Conservation (phyloP, 2,329 filamentous ascomycete genomes). For the Fusarium marasasianum region DNA sequence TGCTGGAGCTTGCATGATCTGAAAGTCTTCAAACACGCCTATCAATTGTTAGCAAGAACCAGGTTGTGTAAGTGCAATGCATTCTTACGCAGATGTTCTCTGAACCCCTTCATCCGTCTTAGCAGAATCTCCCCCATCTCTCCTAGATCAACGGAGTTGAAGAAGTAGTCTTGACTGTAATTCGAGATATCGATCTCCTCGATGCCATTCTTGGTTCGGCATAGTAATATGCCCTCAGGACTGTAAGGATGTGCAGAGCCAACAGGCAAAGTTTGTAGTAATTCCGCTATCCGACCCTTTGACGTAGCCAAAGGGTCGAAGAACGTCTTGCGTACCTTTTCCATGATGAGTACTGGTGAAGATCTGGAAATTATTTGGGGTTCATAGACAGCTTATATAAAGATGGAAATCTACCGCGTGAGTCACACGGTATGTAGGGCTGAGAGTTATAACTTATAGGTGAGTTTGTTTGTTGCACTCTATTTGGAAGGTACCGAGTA, state of each 20-base stretch:
- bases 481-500: neutral
- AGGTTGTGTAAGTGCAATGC: accelerated
- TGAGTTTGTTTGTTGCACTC: neutral
- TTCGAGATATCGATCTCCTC: conserved; percentile 13
- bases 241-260: conserved; percentile 20
- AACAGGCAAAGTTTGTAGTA: neutral
- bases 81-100: neutral
- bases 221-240: conserved; percentile 13
- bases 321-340: conserved; percentile 18
- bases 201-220: neutral
- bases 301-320: conserved; percentile 19
- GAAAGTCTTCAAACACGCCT: conserved; percentile 7
- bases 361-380: neutral
- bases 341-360: neutral
- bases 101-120: conserved; percentile 1
- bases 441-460: neutral
- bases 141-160: conserved; percentile 6
- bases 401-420: neutral
- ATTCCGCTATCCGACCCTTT: conserved; percentile 9
- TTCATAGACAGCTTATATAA: neutral
- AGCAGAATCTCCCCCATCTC: neutral
- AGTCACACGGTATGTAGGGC: neutral
- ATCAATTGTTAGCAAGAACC: accelerated
- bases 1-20: conserved; percentile 13
- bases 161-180: conserved; percentile 1